Base-by-base conservation (phyloP, 192 early-diverging fungal species). In the Rhizoclosmatium globosum region DNA sequence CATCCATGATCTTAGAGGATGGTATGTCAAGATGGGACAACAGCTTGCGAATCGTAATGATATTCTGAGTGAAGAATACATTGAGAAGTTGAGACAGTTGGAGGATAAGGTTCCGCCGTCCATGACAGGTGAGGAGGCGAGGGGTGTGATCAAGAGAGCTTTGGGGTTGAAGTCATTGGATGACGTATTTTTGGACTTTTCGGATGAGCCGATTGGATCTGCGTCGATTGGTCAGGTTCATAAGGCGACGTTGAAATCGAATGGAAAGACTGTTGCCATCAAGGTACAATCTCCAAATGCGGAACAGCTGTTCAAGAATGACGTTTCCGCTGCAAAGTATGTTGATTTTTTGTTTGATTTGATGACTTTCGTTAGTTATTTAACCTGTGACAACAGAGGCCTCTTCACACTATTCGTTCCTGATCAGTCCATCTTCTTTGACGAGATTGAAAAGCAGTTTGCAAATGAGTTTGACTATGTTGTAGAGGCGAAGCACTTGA, bases 221-320 rank as follows among this genome's bases (percentile, higher is more conserved):
- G 80, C 80, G n/a, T 82, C 80, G 23, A 46, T 82, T 58, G 80
- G 75, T 13, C 80, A 82, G 64, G 80, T 82, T 38, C 80, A 82
- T 60, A 79, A 71, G 45, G 80, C 80, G 4, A 60, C 50, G 19
- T 57, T 82, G 2, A 67, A 71, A n/a, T 50, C 42, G n/a, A 61
- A 65, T 53, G 76, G 76, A 15, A 57, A 43, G 38, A 65, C 66
- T n/a, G 80, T 82, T 43, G 80, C 77, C 43, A 47, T 82, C 23
- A 82, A 82, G 67, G 71, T 82, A 15, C 80, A 82, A 46, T 66
- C 67, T 38, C 80, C 80, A 4, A 59, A 60, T 21, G 71, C 67
- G 9, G 78, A 80, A 69, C 73, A 38, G 39, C 48, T 81, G 31
- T 83, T 83, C 66, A 23, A 68, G 62, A 57, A 44, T 6, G 82